Evolutionary conservation across 2,329 filamentous ascomycete species (phyloP).

Genomic region (Venturia oleaginea): DNA sequence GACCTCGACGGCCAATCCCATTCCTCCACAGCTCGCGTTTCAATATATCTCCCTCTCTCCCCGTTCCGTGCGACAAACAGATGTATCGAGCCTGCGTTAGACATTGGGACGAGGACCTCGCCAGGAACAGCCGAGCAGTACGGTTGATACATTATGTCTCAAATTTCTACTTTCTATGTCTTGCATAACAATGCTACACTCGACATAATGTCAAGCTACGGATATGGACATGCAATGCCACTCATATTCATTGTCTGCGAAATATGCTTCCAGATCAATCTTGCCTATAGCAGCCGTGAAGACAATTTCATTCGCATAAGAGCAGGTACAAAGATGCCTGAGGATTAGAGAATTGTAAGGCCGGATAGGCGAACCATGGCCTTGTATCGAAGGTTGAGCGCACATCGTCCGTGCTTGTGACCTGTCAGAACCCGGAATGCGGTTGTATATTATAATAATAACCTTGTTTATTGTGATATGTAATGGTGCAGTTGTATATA

Average conservation of each 20-base stretch:
- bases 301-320: neutral
- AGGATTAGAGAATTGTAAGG: neutral
- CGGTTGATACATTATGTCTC: neutral
- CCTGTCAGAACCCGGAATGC: neutral
- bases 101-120: neutral
- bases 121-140: neutral
- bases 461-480: no score
- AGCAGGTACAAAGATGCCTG: neutral
- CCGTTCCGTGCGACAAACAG: neutral
- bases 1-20: neutral
- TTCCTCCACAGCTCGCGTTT: neutral
- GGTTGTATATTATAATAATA: no score
- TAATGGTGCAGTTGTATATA: neutral
- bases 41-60: neutral
- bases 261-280: neutral
- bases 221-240: neutral
- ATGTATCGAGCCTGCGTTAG: neutral
- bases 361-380: neutral
- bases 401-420: slow-evolving; percentile 2
- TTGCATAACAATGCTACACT: neutral
- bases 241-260: neutral
- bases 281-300: neutral
- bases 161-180: neutral
- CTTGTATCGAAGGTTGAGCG: neutral
- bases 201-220: neutral